Conservation (phyloP, 2,329 filamentous ascomycete species). For the Ophiostoma tasmaniense region DNA sequence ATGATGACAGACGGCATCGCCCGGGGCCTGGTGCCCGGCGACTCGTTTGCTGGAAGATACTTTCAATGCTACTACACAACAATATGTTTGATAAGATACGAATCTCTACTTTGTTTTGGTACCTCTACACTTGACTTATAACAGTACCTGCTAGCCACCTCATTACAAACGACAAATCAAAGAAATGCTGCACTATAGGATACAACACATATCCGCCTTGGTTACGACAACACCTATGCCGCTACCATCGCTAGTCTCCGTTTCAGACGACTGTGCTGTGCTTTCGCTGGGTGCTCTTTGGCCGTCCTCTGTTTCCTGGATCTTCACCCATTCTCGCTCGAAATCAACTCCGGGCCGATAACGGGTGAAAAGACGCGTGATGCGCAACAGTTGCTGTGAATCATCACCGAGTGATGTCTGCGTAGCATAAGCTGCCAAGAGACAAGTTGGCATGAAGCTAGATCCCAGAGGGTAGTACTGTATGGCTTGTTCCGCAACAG, state of each 20-base stretch:
- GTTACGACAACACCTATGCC: not conserved
- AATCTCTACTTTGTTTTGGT: not conserved
- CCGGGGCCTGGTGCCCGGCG: not conserved
- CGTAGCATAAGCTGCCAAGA: slow-evolving; percentile 12
- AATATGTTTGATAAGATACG: not conserved
- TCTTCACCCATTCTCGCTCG: not conserved
- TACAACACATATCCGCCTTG: not conserved
- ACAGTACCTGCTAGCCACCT: not conserved
- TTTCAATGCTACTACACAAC: not conserved
- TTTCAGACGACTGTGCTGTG: not conserved
- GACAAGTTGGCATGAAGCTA: slow-evolving; percentile 16
- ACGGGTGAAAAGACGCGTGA: not conserved
- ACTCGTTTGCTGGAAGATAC: not conserved
- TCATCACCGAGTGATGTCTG: not conserved
- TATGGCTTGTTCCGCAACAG: slow-evolving; percentile 7
- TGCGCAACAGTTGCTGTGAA: not conserved
- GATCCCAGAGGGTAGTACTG: slow-evolving; percentile 19
- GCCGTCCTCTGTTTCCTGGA: not conserved
- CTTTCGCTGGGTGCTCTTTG: not conserved
- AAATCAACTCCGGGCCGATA: not conserved
- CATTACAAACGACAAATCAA: not conserved
- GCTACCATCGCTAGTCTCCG: not conserved
- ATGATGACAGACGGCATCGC: not conserved
- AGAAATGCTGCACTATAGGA: not conserved
- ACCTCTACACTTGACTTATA: not conserved